Conservation (phyloP, 139 green algal species). For the Chlamydomonas schloesseri region DNA sequence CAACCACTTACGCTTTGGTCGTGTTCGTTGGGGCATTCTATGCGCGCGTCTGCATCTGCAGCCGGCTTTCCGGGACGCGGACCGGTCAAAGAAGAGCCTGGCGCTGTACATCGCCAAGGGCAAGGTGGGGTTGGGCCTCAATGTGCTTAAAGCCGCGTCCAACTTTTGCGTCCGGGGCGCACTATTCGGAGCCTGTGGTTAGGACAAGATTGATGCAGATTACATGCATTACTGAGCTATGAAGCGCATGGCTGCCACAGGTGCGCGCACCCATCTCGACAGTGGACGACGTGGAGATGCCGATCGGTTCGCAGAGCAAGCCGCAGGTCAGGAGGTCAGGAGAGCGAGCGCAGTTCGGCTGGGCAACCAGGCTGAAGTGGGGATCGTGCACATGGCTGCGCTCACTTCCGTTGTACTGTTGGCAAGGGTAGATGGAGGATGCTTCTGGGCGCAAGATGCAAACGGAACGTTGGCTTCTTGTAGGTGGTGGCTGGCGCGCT, state of each 20-base stretch:
- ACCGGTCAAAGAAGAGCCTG: constrained; percentile 54
- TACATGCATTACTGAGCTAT: too few relatives aligned
- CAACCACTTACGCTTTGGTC: too few relatives aligned
- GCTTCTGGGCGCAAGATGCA: too few relatives aligned
- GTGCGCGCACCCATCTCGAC: constrained; percentile 26
- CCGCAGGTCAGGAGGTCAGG: constrained; percentile 6
- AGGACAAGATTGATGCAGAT: too few relatives aligned
- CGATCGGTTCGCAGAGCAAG: constrained; percentile 28
- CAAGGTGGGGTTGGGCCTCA: constrained; percentile 6
- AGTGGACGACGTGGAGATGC: constrained; percentile 42
- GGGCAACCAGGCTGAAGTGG: too few relatives aligned
- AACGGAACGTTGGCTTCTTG: background rate
- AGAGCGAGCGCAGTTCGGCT: background rate
- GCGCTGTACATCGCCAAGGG: constrained; percentile 67
- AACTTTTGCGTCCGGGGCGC: background rate
- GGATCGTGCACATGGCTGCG: too few relatives aligned
- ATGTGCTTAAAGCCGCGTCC: too few relatives aligned
- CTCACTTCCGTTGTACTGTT: too few relatives aligned
- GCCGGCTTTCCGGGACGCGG: constrained; percentile 67
- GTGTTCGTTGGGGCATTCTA: too few relatives aligned
- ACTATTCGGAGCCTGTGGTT: too few relatives aligned
- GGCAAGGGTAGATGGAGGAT: too few relatives aligned
- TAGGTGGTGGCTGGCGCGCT: constrained; percentile 59
- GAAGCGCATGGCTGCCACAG: too few relatives aligned
- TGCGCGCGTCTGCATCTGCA: constrained; percentile 52